Evolutionary conservation across 2,329 filamentous ascomycete genomes (phyloP).

Genomic region (Pyrenochaeta sp.): DNA sequence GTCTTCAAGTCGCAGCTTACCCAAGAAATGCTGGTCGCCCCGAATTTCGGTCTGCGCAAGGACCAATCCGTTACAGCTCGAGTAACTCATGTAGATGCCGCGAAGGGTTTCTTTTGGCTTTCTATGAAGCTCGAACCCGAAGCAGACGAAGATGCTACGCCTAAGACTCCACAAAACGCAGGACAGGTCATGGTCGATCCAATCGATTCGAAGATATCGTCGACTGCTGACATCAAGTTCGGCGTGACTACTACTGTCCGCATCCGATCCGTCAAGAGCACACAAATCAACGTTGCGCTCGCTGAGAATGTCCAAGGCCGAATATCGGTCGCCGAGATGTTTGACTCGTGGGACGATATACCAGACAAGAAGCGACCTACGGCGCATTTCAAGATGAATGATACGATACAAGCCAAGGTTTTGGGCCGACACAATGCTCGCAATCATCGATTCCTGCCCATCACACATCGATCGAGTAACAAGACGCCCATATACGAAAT

Average conservation of each 20-base stretch:
- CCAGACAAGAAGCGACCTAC: slow-evolving; percentile 82
- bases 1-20: slow-evolving; percentile 81
- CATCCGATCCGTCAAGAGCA: slow-evolving; percentile 85
- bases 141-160: slow-evolving; percentile 42
- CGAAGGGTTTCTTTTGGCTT: slow-evolving; percentile 73
- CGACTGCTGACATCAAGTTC: slow-evolving; percentile 75
- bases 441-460: slow-evolving; percentile 89
- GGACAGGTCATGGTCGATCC: slow-evolving; percentile 62
- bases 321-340: slow-evolving; percentile 89
- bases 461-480: slow-evolving; percentile 83
- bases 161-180: slow-evolving; percentile 34
- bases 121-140: slow-evolving; percentile 65
- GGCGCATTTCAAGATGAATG: slow-evolving; percentile 74
- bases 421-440: slow-evolving; percentile 89
- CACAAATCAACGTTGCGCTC: slow-evolving; percentile 89
- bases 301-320: slow-evolving; percentile 91
- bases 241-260: slow-evolving; percentile 79
- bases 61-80: slow-evolving; percentile 78
- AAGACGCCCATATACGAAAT: slow-evolving; percentile 80
- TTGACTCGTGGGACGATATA: slow-evolving; percentile 88
- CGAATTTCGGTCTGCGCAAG: slow-evolving; percentile 80
- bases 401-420: slow-evolving; percentile 77
- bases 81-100: slow-evolving; percentile 75
- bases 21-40: slow-evolving; percentile 70
- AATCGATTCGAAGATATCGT: slow-evolving; percentile 70